Evolutionary conservation across 495 filamentous ascomycete genomes (phyloP).

Genomic region (Penicillium goetzii): DNA sequence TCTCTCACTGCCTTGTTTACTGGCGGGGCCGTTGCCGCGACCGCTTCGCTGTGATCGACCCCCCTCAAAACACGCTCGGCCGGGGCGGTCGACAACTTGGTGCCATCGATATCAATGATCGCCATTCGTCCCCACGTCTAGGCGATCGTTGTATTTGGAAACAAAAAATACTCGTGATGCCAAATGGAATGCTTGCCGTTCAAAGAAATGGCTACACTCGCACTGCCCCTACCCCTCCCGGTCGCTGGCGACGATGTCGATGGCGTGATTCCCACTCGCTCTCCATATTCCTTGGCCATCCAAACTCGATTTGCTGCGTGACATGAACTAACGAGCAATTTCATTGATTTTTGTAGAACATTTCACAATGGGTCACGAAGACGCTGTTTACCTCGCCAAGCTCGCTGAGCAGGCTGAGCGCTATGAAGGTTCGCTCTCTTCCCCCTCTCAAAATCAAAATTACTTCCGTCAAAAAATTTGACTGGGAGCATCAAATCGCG

Average conservation of each 20-base stretch:
- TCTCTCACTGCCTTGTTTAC: constrained; percentile 30
- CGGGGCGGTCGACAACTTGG: constrained; percentile 11
- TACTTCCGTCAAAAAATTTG: not conserved
- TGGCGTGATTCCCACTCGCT: constrained; percentile 32
- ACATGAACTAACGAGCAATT: constrained; percentile 19
- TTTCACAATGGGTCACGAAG: constrained; percentile 95
- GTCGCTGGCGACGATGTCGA: constrained; percentile 33
- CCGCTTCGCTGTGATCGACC: constrained; percentile 28
- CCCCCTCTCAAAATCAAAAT: not conserved
- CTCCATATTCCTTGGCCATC: constrained; percentile 12
- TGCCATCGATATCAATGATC: constrained; percentile 24
- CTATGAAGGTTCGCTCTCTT: constrained; percentile 83
- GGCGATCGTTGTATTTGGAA: not conserved
- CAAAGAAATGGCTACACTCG: not conserved
- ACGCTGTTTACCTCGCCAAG: constrained; percentile 99
- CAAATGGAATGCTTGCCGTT: not conserved
- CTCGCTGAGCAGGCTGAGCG: constrained; percentile 99
- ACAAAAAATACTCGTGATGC: not conserved
- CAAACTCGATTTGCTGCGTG: not conserved
- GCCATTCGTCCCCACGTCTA: constrained; percentile 18
- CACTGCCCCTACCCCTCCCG: constrained; percentile 33
- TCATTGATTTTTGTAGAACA: constrained; percentile 27
- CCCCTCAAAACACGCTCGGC: constrained; percentile 22
- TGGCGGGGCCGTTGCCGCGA: constrained; percentile 32
- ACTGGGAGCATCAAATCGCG: not conserved